A percentile compares a stretch with the other conserved stretches of the same genome.
Conservation (phyloP, 345 rosid genomes). For the Arabidopsis arenosa region DNA sequence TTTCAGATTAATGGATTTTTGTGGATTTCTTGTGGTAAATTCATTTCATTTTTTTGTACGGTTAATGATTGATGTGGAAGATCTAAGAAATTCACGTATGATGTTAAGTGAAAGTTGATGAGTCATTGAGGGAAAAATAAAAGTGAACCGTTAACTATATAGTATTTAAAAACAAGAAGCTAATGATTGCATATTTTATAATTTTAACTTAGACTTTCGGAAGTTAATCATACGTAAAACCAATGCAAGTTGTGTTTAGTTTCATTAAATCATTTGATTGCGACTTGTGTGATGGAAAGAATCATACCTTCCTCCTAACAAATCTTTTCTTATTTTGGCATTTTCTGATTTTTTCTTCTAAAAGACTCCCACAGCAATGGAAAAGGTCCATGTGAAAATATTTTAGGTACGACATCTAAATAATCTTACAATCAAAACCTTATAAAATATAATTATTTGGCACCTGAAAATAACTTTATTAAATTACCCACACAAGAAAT, state of each 20-base stretch:
- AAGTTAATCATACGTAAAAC: slow-evolving; percentile 26
- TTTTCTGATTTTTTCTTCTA: slow-evolving; percentile 23
- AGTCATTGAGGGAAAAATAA: slow-evolving; percentile 14
- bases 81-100: neutral
- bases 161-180: slow-evolving; percentile 1
- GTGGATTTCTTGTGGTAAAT: neutral
- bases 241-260: neutral
- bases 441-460: slow-evolving; percentile 4
- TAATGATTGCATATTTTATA: slow-evolving; percentile 30
- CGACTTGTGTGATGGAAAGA: slow-evolving; percentile 35
- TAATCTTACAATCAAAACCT: slow-evolving; percentile 11
- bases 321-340: slow-evolving; percentile 42
- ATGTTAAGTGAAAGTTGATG: slow-evolving; percentile 13
- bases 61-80: slow-evolving; percentile 24
- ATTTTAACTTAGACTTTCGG: neutral
- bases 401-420: slow-evolving; percentile 16
- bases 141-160: slow-evolving; percentile 15
- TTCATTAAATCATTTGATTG: slow-evolving; percentile 28
- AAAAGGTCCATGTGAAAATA: slow-evolving; percentile 43
- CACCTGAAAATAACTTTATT: slow-evolving; percentile 12
- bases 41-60: neutral
- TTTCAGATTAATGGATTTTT: neutral
- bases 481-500: neutral
- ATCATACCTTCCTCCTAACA: slow-evolving; percentile 48
- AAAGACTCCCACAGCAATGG: slow-evolving; percentile 38